Evolutionary conservation across 768 basidiomycete genomes (phyloP), one percentile per base, ranked within the genome.

Genomic region (Trametes villosa): DNA sequence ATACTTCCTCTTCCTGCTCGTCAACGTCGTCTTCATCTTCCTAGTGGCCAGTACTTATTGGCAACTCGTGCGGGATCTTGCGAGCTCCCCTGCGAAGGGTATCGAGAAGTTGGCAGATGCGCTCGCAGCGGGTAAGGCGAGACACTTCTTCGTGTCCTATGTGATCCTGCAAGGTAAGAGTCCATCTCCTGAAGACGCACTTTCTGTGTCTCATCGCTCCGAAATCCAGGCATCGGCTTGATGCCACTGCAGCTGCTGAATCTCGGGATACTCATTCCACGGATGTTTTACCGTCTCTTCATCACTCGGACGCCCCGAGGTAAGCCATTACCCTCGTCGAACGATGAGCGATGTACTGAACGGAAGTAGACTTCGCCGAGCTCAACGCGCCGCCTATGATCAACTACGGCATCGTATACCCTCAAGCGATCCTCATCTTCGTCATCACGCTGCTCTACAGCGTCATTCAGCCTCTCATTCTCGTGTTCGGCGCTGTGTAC

Each of bases 311-410:
- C 96, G 2, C 97, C 97, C 1, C 81, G 97, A 80, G 96, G 95
- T 92, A 36, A 62, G 61, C 30, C 9, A n/a, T 0, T 22, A 2
- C 4, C 18, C 24, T 27, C 11, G 48, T 13, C 11, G 33, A 34
- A 53, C 34, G 38, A 18, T 20, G 45, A 60, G 20, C 67, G 6
- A n/a, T 33, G 41, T 55, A 4, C 42, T 53, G 4, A 57, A 6
- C 9, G 4, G 26, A 36, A 17, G 20, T 12, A 98, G 96, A 99
- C 69, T 96, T 87, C 64, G 96, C 95, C 18, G 97, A 97, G 72
- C 81, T 98, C 17, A 97, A 99, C 70, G 94, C 95, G 0, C 97
- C 97, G 7, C 95, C 97, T 0, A 93, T 96, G 90, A 91, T 98
- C 75, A 98, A 98, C 74, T 96, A 98, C 66, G 97, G 97, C 51